Evolutionary conservation across 371 early-diverging fungal species (phyloP).

Genomic region (Apophysomyces trapeziformis): DNA sequence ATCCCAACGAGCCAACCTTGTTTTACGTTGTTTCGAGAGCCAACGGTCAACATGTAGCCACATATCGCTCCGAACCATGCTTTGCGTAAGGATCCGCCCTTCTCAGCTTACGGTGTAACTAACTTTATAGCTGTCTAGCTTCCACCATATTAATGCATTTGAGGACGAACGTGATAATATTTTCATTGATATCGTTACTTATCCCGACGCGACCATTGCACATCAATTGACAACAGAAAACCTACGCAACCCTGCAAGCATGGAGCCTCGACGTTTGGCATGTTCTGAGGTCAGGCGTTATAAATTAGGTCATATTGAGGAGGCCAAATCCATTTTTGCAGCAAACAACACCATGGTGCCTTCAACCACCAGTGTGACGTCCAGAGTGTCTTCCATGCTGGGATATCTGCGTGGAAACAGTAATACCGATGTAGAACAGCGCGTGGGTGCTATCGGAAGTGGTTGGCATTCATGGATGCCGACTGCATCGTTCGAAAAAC

Average conservation of each 20-base stretch:
- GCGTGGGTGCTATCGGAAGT: constrained; percentile 18
- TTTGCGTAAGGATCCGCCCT: constrained; percentile 47
- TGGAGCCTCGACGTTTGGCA: constrained; percentile 43
- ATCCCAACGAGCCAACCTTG: constrained; percentile 58
- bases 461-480: constrained; percentile 50
- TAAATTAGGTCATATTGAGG: constrained; percentile 52
- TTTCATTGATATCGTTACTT: constrained; percentile 68
- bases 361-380: constrained; percentile 26
- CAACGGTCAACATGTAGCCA: constrained; percentile 66
- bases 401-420: constrained; percentile 23
- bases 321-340: constrained; percentile 52
- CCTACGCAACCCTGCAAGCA: constrained; percentile 53
- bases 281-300: constrained; percentile 66
- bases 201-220: constrained; percentile 63
- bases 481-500: constrained; percentile 26
- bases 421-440: constrained; percentile 17
- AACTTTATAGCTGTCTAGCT: constrained; percentile 35
- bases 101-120: not conserved
- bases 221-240: constrained; percentile 61
- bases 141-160: constrained; percentile 78
- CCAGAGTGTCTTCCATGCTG: constrained; percentile 33
- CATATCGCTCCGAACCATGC: constrained; percentile 64
- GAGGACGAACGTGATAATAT: constrained; percentile 70
- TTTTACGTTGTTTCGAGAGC: constrained; percentile 76
- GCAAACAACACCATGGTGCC: constrained; percentile 35